Percentiles rank a stretch among this genome's conserved stretches.
phyloP scores from a whole-genome alignment of 768 basidiomycete genomes.

The Harrya chromipes region DNA sequence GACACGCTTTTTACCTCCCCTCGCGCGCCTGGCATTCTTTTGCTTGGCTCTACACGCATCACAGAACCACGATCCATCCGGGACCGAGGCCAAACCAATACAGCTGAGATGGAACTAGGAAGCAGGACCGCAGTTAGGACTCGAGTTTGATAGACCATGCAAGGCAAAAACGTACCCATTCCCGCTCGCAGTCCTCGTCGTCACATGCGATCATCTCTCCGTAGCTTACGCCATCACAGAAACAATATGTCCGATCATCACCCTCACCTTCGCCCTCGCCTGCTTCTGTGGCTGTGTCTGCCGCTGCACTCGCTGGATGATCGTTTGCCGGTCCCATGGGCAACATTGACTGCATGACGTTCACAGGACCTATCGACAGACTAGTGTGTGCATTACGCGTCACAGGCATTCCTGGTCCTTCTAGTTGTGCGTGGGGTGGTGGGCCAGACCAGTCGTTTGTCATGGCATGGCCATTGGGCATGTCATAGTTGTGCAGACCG shows the following conservation, averaged over 20 bases:
- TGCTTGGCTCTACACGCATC: constrained; percentile 59
- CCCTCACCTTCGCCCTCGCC: constrained; percentile 52
- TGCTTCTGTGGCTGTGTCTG: constrained; percentile 43
- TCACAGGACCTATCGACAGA: constrained; percentile 24
- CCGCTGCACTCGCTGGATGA: constrained; percentile 35
- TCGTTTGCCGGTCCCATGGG: constrained; percentile 29
- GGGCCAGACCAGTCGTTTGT: constrained; percentile 48
- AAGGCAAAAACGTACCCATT: constrained; percentile 70
- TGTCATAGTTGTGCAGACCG: constrained; percentile 41
- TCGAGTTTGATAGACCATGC: background rate
- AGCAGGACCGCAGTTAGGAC: constrained; percentile 9
- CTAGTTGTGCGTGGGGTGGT: constrained; percentile 52
- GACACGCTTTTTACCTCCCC: constrained; percentile 53
- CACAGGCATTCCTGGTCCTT: constrained; percentile 79
- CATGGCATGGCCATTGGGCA: constrained; percentile 34
- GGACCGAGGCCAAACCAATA: constrained; percentile 61
- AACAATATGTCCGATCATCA: constrained; percentile 72
- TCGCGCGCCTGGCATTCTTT: constrained; percentile 46
- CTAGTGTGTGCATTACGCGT: constrained; percentile 38
- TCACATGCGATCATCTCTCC: constrained; percentile 97
- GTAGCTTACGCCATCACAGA: constrained; percentile 80
- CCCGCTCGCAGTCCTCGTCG: constrained; percentile 69
- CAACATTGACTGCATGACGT: constrained; percentile 23
- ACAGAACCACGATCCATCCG: constrained; percentile 76
- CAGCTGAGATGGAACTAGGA: constrained; percentile 80